Conservation (phyloP, 306 rosid species). For the Alnus glutinosa region DNA sequence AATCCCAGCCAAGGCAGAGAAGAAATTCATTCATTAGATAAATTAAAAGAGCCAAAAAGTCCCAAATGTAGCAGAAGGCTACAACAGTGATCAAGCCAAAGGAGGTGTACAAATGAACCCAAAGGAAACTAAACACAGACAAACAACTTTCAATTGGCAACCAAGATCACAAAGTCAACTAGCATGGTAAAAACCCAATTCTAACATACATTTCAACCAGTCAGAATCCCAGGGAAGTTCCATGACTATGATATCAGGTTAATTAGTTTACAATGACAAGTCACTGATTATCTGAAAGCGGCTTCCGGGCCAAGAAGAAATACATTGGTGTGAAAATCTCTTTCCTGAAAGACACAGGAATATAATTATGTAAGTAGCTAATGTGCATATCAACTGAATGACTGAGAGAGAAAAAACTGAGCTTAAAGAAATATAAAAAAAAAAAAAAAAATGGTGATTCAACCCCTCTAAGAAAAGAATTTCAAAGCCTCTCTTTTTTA, state of each 20-base stretch:
- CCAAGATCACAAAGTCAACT: not conserved
- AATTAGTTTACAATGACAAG: not conserved
- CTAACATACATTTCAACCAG: conserved; percentile 10
- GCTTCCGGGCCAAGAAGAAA: conserved; percentile 92
- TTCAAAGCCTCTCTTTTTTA: not conserved
- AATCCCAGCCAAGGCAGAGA: not conserved
- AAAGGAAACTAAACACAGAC: conserved; percentile 23
- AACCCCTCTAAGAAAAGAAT: not conserved
- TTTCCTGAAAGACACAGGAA: conserved; percentile 50
- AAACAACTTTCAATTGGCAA: conserved; percentile 11
- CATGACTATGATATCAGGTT: conserved; percentile 9
- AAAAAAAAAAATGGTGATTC: not conserved
- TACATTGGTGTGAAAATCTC: conserved; percentile 97
- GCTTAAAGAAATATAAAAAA: too few species aligned
- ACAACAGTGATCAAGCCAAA: conserved; percentile 14
- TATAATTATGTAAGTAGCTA: conserved; percentile 11
- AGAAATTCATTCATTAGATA: not conserved
- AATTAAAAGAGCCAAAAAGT: not conserved
- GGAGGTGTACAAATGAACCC: conserved; percentile 5
- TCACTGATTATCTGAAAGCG: conserved; percentile 42
- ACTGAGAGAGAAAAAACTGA: not conserved
- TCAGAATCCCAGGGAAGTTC: conserved; percentile 3
- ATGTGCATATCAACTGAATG: not conserved
- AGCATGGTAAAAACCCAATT: conserved; percentile 23
- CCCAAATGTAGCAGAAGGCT: conserved; percentile 1